Evolutionary conservation across 2,329 filamentous ascomycete species (phyloP), one percentile per base, ranked within the genome.

Genomic region (Clonostachys rosea): DNA sequence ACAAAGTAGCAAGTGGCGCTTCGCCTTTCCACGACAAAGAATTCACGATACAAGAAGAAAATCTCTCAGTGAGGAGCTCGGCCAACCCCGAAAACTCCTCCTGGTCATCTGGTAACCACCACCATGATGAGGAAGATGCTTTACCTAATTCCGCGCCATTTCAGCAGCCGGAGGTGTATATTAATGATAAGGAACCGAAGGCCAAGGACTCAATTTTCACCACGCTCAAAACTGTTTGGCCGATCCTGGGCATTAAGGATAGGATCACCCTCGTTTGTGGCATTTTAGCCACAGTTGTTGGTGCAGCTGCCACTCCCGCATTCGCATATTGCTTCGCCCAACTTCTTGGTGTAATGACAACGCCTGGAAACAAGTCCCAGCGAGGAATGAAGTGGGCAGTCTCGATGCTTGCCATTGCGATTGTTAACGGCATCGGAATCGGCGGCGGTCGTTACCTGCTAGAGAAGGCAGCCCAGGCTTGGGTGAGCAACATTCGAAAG

Each of bases 261-360:
- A 79, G 77, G 2, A 3, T 77, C 0, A 62, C 79, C 12, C 67
- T 95, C 1, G 30, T 85, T 0, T 46, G 78, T 3, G 89, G 84
- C 2, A 65, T 89, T 10, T n/a, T 78, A 0, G 74, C 78, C 41
- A 82, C 85, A 33, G 56, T 86, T 1, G 55, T 85, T 1, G 83
- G 88, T 42, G 85, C 88, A 5, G 79, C 75, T 5, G 75, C 79
- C 24, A 87, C 86, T 0, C 88, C 91, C 0, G 69, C 81, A 0
- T 96, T 96, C 56, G 86, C 89, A 0, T 90, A 79, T 60, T 73
- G 87, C 9, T 84, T 96, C 44, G 81, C 89, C 0, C 80, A 84
- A 47, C 75, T 96, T 0, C 75, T 95, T 1, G 68, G 72, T 3
- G 84, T 84, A 0, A 89, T 94, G 60, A 89, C 86, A 64, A 63